Evolutionary conservation across 345 rosid genomes (phyloP).

Genomic region (Salix koriyanagi): DNA sequence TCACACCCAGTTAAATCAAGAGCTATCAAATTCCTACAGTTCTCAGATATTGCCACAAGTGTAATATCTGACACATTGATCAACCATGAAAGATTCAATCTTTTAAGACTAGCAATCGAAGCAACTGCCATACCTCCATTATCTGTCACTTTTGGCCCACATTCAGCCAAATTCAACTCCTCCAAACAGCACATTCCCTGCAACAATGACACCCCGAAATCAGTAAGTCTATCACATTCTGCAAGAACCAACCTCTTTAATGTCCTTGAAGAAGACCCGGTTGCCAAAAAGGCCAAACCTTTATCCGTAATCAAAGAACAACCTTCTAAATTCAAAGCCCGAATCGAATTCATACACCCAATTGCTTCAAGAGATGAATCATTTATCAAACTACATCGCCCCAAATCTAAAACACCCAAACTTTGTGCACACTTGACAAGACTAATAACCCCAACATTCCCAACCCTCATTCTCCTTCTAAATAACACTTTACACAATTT

Average conservation of each 20-base stretch:
- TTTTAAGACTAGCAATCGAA: conserved; percentile 25
- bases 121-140: conserved; percentile 31
- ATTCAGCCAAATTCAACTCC: conserved; percentile 42
- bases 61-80: conserved; percentile 39
- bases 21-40: conserved; percentile 29
- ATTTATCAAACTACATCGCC: conserved; percentile 34
- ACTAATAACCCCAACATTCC: conserved; percentile 29
- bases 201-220: conserved; percentile 36
- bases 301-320: conserved; percentile 36
- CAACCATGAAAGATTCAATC: conserved; percentile 40
- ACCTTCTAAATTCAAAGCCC: conserved; percentile 35
- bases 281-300: conserved; percentile 32
- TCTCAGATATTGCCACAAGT: conserved; percentile 29
- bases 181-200: conserved; percentile 35
- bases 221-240: conserved; percentile 40
- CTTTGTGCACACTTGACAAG: conserved; percentile 17
- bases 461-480: conserved; percentile 33
- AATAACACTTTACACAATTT: conserved; percentile 23
- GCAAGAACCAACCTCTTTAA: conserved; percentile 32
- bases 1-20: conserved; percentile 44
- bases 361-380: conserved; percentile 35
- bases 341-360: conserved; percentile 14
- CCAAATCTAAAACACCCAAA: conserved; percentile 37
- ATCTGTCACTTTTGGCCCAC: conserved; percentile 45
- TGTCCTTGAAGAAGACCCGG: conserved; percentile 30